Conservation (phyloP, 2,329 filamentous ascomycete genomes). For the Cordyceps tenuipes region DNA sequence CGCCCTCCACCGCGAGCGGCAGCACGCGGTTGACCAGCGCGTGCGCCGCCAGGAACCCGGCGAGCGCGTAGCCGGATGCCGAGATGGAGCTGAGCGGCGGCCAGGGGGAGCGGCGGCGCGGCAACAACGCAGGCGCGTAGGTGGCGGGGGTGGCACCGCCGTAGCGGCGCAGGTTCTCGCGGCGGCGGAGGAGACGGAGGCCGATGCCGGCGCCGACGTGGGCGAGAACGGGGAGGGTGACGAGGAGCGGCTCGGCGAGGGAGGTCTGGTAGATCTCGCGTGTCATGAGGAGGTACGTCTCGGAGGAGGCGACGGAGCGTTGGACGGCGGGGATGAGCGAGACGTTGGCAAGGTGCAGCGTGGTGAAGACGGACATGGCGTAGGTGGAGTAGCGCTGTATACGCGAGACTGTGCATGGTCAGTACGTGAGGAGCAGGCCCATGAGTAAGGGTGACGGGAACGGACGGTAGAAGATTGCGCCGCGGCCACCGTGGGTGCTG, state of each 20-base stretch:
- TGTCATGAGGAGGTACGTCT: conserved; percentile 82
- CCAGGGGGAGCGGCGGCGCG: conserved; percentile 43
- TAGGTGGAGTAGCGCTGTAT: conserved; percentile 88
- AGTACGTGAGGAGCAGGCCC: too few relatives aligned
- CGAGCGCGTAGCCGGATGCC: conserved; percentile 61
- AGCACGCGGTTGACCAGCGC: conserved; percentile 66
- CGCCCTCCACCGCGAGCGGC: conserved; percentile 70
- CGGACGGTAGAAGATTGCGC: conserved; percentile 67
- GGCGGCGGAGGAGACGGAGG: conserved; percentile 65
- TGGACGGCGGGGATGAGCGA: conserved; percentile 71
- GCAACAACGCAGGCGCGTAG: conserved; percentile 27
- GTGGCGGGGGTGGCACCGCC: conserved; percentile 57
- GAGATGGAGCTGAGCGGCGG: conserved; percentile 63
- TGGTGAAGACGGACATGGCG: conserved; percentile 67
- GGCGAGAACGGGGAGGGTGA: conserved; percentile 63
- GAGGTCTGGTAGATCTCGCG: conserved; percentile 87
- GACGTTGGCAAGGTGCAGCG: conserved; percentile 72
- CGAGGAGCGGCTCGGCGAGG: conserved; percentile 68
- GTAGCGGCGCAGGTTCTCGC: conserved; percentile 64
- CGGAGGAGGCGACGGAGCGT: conserved; percentile 63
- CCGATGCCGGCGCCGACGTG: conserved; percentile 73
- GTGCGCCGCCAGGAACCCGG: conserved; percentile 61
- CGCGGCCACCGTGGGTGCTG: conserved; percentile 55
- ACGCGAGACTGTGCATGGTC: conserved; percentile 48
- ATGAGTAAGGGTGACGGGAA: too few relatives aligned